These are phyloP conservation scores for Talaromyces pinophilus DNA, from an alignment of 2,329 filamentous ascomycete species.

Conservation along the genomic window DNA sequence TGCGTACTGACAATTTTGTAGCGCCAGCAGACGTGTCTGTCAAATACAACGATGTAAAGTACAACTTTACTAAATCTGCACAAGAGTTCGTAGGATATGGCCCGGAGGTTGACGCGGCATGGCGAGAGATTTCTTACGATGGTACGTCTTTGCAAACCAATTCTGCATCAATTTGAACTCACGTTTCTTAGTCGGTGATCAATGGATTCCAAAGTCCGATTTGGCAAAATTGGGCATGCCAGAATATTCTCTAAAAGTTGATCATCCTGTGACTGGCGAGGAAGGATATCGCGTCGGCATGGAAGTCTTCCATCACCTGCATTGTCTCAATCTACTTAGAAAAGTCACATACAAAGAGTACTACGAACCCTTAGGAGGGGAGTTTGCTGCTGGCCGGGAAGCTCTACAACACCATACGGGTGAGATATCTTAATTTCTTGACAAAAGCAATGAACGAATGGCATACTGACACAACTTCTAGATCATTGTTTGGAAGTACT, in stretches of 20 bases:
- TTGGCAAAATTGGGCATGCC: constrained; percentile 14
- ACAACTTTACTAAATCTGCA: constrained; percentile 15
- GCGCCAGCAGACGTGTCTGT: constrained; percentile 11
- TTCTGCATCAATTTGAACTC: neutral
- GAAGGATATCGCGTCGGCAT: constrained; percentile 20
- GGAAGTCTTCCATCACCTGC: constrained; percentile 20
- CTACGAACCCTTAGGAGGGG: constrained; percentile 19
- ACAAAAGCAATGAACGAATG: neutral
- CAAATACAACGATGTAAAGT: constrained; percentile 9
- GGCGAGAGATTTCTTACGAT: constrained; percentile 21
- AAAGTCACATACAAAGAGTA: constrained; percentile 20
- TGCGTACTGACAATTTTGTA: neutral
- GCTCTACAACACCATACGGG: constrained; percentile 17
- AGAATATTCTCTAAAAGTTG: constrained; percentile 6
- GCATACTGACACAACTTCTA: neutral
- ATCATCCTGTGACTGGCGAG: constrained; percentile 17
- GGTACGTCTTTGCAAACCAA: neutral
- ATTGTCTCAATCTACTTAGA: constrained; percentile 20
- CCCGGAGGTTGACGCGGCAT: constrained; percentile 16
- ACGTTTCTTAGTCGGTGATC: constrained; percentile 8
- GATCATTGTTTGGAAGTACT: constrained; percentile 19
- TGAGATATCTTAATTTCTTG: neutral
- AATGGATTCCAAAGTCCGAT: constrained; percentile 17
- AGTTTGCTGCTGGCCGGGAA: constrained; percentile 12
- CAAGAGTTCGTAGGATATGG: constrained; percentile 14